These are phyloP conservation scores for Alternaria gansuensis DNA, from an alignment of 2,329 filamentous ascomycete species.

Conservation along the genomic window DNA sequence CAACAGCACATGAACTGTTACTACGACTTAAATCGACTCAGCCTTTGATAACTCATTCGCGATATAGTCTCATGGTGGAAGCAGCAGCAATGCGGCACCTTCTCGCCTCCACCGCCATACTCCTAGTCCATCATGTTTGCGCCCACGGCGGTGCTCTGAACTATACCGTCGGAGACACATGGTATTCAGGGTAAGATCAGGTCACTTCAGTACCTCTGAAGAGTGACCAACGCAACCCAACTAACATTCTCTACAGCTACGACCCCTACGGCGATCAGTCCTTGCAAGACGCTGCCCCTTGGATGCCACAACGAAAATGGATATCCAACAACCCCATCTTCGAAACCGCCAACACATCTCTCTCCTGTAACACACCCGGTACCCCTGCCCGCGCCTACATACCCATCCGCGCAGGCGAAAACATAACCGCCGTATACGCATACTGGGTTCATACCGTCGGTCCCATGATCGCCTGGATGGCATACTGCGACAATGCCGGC, in stretches of 20 bases:
- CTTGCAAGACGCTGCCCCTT: constrained; percentile 33
- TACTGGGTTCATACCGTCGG: constrained; percentile 46
- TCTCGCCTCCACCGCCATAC: constrained; percentile 12
- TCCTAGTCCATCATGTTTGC: constrained; percentile 23
- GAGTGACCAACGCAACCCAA: neutral
- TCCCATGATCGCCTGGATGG: constrained; percentile 44
- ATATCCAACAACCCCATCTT: constrained; percentile 43
- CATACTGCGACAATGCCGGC: constrained; percentile 30
- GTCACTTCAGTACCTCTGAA: neutral
- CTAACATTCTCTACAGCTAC: constrained; percentile 31
- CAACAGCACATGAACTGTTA: neutral
- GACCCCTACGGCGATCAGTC: constrained; percentile 35
- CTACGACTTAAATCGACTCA: neutral
- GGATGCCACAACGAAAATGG: constrained; percentile 45
- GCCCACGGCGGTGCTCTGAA: constrained; percentile 43
- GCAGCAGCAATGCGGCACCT: constrained; percentile 25
- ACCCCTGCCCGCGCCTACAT: constrained; percentile 37
- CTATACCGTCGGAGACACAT: constrained; percentile 44
- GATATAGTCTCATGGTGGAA: neutral
- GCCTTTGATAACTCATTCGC: neutral
- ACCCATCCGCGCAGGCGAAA: constrained; percentile 38
- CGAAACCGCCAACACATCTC: constrained; percentile 31
- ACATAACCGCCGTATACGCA: constrained; percentile 42
- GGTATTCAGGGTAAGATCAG: constrained; percentile 41
- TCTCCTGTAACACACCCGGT: constrained; percentile 45